Evolutionary conservation across 768 basidiomycete genomes (phyloP), one percentile per base, ranked within the genome.

Genomic region (Pholiota microspora): DNA sequence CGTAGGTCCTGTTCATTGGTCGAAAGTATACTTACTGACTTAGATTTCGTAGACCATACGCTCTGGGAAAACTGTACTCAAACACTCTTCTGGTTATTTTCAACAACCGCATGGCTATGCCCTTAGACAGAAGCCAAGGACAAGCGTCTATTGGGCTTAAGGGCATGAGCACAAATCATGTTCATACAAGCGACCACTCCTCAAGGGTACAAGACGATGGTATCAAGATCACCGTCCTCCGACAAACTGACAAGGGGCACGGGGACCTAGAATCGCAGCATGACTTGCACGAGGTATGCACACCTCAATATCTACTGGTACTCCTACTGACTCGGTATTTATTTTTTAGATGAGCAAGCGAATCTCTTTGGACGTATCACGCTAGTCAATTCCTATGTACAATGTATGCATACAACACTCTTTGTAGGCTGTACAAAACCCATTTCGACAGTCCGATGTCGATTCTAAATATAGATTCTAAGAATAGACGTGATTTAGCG

Each of bases 211-310:
- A 44, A 42, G 38, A 42, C 1, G 51, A 51, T 0, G 51, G 51
- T 16, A 51, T 51, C 24, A 51, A 51, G 18, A 51, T 51, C 10
- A 51, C 51, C 15, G 51, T 51, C 2, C 51, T 51, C 29, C 51
- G 51, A n/a, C 38, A 51, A 42, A 51, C 51, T 2, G 51, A 51
- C 15, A 42, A 21, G 6, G 18, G 21, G 23, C 40, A 9, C 3
- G 38, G 38, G 16, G 51, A 51, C 15, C 6, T 51, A 8, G 51
- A 51, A 28, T 42, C 25, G 10, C 51, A 51, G n/a, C 1, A 48
- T 5, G 36, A 31, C 34, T 23, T 40, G 16, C 12, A 24, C 16
- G 45, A 28, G n/a, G 34, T 35, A 27, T 2, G 49, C 9, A n/a
- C n/a, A n/a, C 24, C 2, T 18, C 3, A 13, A 7, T 23, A 48